Evolutionary conservation across 768 basidiomycete species (phyloP).

Genomic region (Podaxis rugospora): DNA sequence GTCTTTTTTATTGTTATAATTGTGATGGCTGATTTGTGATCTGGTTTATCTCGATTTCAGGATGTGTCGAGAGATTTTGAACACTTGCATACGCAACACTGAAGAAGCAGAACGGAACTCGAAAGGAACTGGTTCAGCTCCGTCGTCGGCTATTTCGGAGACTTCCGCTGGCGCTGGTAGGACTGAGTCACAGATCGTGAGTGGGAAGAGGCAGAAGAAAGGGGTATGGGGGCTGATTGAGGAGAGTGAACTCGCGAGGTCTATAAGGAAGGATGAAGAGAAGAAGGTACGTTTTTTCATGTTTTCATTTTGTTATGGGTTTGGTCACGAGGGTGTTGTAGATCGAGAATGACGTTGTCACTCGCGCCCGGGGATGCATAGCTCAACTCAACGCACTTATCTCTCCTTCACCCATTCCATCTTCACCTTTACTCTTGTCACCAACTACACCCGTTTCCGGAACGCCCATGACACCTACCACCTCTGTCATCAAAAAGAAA

Average conservation of each 20-base stretch:
- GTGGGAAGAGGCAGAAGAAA: slow-evolving; percentile 55
- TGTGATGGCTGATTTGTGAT: not conserved
- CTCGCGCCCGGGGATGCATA: slow-evolving; percentile 42
- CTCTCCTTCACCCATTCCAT: slow-evolving; percentile 9
- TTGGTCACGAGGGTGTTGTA: slow-evolving; percentile 17
- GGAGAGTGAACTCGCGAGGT: slow-evolving; percentile 75
- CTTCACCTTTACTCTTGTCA: slow-evolving; percentile 18
- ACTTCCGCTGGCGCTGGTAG: not conserved
- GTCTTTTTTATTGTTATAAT: not conserved
- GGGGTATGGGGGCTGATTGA: slow-evolving; percentile 86
- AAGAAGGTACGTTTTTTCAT: slow-evolving; percentile 36
- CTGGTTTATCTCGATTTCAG: slow-evolving; percentile 22
- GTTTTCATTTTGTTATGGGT: not conserved
- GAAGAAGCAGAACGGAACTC: slow-evolving; percentile 66
- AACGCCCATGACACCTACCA: slow-evolving; percentile 2
- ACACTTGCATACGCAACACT: slow-evolving; percentile 89
- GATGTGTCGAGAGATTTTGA: slow-evolving; percentile 86
- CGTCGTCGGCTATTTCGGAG: not conserved
- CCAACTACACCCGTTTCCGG: not conserved
- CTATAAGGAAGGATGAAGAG: slow-evolving; percentile 55
- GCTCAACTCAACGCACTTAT: slow-evolving; percentile 31
- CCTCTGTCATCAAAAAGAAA: not conserved
- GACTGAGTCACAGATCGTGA: slow-evolving; percentile 17
- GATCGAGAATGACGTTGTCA: slow-evolving; percentile 42
- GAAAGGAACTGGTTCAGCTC: slow-evolving; percentile 21